phyloP scores from a whole-genome alignment of 192 early-diverging fungal genomes.

The Dissophora globulifera region DNA sequence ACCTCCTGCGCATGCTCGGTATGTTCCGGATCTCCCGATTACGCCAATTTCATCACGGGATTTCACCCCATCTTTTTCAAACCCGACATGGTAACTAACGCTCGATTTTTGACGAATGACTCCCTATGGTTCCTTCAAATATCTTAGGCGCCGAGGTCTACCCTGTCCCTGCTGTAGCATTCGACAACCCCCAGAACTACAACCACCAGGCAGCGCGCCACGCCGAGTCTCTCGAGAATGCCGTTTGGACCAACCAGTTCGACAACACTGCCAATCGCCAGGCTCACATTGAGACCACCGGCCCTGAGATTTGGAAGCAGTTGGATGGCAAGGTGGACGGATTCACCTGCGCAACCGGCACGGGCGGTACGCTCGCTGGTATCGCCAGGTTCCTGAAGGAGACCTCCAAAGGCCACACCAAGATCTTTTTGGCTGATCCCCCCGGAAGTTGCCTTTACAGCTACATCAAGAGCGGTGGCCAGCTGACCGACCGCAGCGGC shows the following conservation, averaged over 20 bases:
- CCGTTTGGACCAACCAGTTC: conserved; percentile 98
- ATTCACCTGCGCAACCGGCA: conserved; percentile 93
- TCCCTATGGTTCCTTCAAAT: background rate
- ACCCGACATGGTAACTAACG: no score
- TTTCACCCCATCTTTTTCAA: no score
- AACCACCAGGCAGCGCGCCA: conserved; percentile 91
- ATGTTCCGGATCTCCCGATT: conserved; percentile 18
- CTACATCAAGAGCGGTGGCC: conserved; percentile 78
- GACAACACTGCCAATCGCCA: conserved; percentile 92
- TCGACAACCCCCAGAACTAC: conserved; percentile 92
- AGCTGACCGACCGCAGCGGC: conserved; percentile 76
- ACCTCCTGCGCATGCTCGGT: conserved; percentile 88
- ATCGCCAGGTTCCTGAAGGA: conserved; percentile 86
- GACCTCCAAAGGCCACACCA: conserved; percentile 70
- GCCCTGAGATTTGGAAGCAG: conserved; percentile 94
- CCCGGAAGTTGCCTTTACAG: conserved; percentile 93
- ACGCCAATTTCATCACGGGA: no score
- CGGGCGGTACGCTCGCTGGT: conserved; percentile 92
- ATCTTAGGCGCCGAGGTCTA: conserved; percentile 84
- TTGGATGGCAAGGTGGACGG: conserved; percentile 84
- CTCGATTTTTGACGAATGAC: no score
- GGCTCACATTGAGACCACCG: conserved; percentile 95
- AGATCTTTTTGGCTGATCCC: conserved; percentile 90
- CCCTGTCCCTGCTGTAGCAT: conserved; percentile 91
- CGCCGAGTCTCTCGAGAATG: conserved; percentile 82